Evolutionary conservation across 371 early-diverging fungal genomes (phyloP).

Genomic region (Cokeromyces recurvatus): DNA sequence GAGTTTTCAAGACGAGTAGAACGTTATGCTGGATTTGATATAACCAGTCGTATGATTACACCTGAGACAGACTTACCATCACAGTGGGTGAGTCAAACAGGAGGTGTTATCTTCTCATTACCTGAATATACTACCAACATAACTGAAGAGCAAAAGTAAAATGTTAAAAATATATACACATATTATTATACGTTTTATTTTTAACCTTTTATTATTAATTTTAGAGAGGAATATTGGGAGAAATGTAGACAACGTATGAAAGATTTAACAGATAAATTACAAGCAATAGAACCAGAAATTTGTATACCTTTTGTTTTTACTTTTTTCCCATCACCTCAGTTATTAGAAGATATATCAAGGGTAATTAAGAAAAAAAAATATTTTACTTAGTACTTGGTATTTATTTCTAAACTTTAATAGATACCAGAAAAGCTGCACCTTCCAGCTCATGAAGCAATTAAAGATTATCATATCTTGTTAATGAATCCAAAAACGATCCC

Average conservation of each 20-base stretch:
- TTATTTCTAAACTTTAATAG: too few relatives aligned
- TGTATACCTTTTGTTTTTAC: slow-evolving; percentile 26
- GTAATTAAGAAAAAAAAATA: too few relatives aligned
- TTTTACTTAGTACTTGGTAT: too few relatives aligned
- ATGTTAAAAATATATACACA: too few relatives aligned
- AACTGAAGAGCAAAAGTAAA: slow-evolving; percentile 4
- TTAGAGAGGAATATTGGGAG: neutral
- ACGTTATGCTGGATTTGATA: slow-evolving; percentile 8
- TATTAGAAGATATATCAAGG: too few relatives aligned
- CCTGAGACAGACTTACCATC: slow-evolving; percentile 1
- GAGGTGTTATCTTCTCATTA: slow-evolving; percentile 28
- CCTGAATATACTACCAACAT: slow-evolving; percentile 16
- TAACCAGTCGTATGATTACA: slow-evolving; percentile 16
- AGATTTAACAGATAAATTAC: slow-evolving; percentile 1
- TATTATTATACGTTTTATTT: too few relatives aligned
- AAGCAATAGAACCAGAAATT: slow-evolving; percentile 12
- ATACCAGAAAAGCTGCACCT: too few relatives aligned
- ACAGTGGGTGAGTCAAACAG: slow-evolving; percentile 21
- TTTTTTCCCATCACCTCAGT: slow-evolving; percentile 37
- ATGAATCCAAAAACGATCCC: slow-evolving; percentile 30
- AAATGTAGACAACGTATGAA: neutral
- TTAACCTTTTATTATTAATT: too few relatives aligned
- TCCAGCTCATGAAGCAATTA: too few relatives aligned
- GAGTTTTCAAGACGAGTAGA: slow-evolving; percentile 7
- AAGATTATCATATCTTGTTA: slow-evolving; percentile 28